phyloP scores from a whole-genome alignment of 2,329 filamentous ascomycete species.

The Cladosporium oxysporum region DNA sequence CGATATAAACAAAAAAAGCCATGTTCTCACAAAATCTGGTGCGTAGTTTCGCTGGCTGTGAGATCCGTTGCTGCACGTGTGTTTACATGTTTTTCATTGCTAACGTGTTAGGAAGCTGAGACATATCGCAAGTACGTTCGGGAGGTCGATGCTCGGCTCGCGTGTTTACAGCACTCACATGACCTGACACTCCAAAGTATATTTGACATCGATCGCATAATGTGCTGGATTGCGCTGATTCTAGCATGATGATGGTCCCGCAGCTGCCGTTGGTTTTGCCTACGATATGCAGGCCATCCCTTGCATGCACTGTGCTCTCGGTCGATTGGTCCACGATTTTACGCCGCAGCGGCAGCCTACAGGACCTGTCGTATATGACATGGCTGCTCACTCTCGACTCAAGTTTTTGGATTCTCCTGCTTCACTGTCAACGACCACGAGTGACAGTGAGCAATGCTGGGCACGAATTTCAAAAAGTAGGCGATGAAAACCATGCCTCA shows the following conservation, averaged over 20 bases:
- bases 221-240: neutral
- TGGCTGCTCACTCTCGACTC: neutral
- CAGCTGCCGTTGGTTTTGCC: neutral
- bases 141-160: too few relatives aligned
- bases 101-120: neutral
- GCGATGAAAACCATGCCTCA: neutral
- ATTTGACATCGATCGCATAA: neutral
- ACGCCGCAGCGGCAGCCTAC: neutral
- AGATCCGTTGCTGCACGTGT: neutral
- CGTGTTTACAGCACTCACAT: too few relatives aligned
- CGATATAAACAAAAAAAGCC: slow-evolving; percentile 18
- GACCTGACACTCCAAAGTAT: too few relatives aligned
- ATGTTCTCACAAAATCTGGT: slow-evolving; percentile 1
- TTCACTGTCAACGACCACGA: neutral
- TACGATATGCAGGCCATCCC: neutral
- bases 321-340: neutral
- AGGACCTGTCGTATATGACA: neutral
- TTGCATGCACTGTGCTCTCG: neutral
- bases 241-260: neutral
- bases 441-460: neutral
- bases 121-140: too few relatives aligned
- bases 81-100: neutral
- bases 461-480: neutral
- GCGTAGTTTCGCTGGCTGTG: neutral
- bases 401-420: neutral